Base-by-base conservation (phyloP, 163 green algal species). In the Chlorella variabilis region DNA sequence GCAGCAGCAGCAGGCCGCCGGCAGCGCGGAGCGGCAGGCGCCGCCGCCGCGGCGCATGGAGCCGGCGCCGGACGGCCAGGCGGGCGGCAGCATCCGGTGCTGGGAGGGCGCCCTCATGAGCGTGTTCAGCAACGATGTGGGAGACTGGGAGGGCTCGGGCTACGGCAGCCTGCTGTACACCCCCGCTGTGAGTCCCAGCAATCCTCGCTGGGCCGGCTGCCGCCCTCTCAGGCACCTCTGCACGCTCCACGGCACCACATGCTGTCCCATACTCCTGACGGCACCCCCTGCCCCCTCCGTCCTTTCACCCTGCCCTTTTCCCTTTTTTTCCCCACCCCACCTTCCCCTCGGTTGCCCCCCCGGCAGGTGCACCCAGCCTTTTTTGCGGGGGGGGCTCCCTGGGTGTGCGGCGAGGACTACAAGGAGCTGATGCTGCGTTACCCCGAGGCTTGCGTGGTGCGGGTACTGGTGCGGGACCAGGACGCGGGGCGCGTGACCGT, bases 101-200 rank as follows among this genome's bases (percentile, higher is more conserved):
- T 93, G 87, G 82, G 86, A 93, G 66, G 91, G 88, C 33, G 45
- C 85, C 17, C 84, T 88, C 41, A 93, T 94, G 87, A 87, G 65
- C 18, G 75, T 78, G 3, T 90, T 85, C 63, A 87, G 65, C 67
- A 78, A 62, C 2, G 73, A 87, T 1, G 69, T 70, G 9, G 90
- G 84, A 18, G 66, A 93, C 73, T 93, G 88, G 85, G 83, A 91
- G 51, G 70, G 65, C 27, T 45, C 15, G 31, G 88, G 88, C 42
- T 94, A 94, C 63, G 91, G 91, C 1, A 68, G 85, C 48, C 83
- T 96, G 66, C 71, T 95, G 20, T 90, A 87, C 63, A 91, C 83
- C 13, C 82, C 84, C 3, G 38, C 77, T 25, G 85, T 89, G 69
- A 34, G 80, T 20, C n/a, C n/a, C n/a, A n/a, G n/a, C n/a, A n/a